phyloP scores from a whole-genome alignment of 2,329 filamentous ascomycete genomes.

The Sporothrix pseudoabietina region DNA sequence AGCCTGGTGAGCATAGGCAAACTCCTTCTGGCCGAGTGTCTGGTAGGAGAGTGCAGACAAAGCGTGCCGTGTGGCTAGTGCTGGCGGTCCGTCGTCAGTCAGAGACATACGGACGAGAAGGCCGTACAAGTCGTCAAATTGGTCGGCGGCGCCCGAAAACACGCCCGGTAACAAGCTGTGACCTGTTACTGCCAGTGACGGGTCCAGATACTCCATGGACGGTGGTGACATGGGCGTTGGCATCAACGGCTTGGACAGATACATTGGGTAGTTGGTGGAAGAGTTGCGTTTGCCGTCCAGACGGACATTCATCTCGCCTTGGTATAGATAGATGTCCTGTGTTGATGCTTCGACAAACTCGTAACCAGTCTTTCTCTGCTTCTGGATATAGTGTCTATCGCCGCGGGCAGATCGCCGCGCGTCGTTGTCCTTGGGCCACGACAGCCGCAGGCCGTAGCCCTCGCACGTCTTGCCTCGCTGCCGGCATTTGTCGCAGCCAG shows the following conservation, averaged over 20 bases:
- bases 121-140: constrained; percentile 34
- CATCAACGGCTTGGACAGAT: background rate
- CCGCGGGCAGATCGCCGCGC: background rate
- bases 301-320: background rate
- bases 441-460: constrained; percentile 33
- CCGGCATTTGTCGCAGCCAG: constrained; percentile 30
- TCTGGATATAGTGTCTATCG: constrained; percentile 20
- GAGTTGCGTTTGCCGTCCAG: background rate
- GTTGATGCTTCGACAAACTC: constrained; percentile 30
- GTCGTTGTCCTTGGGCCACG: constrained; percentile 31
- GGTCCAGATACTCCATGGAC: background rate
- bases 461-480: constrained; percentile 27
- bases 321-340: constrained; percentile 25
- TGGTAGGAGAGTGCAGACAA: constrained; percentile 34
- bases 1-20: constrained; percentile 29
- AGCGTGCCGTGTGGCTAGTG: constrained; percentile 33
- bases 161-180: constrained; percentile 30
- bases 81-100: constrained; percentile 31
- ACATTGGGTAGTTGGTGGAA: background rate
- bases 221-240: background rate
- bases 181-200: background rate
- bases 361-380: background rate
- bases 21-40: constrained; percentile 25
- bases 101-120: constrained; percentile 36
- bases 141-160: constrained; percentile 29